Base-by-base conservation (phyloP, 768 basidiomycete species). In the Tylopilus balloui region DNA sequence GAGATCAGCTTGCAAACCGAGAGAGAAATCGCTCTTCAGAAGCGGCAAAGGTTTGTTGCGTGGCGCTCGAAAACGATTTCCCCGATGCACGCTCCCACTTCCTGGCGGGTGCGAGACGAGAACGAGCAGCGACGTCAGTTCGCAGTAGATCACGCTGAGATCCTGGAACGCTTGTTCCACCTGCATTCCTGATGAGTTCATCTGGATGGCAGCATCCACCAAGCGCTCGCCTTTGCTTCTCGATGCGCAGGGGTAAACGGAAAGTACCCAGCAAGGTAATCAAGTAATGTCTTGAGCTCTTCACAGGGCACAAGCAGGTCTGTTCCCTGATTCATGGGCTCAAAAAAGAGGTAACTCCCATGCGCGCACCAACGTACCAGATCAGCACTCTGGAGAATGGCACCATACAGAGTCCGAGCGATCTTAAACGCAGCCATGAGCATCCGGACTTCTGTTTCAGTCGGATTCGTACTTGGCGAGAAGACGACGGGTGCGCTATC, bases 401-500 rank as follows among this genome's bases (percentile, higher is more conserved):
- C 59, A 29, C 78, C 72, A 59, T 89, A 92, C 17, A 92, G 63
- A 40, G 70, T 77, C 8, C 77, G 75, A 20, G 76, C 71, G 53
- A 92, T 80, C 50, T 75, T 73, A 24, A 73, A 72, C 6, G 84
- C 74, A 1, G 77, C 75, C n/a, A 77, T 51, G 14, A 91, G 69
- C 48, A 83, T 71, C 50, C 80, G 77, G 15, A 81, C 65, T 51
- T 88, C 84, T 2, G 75, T 76, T 50, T 84, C 83, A 12, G 78
- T 65, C 2, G 82, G 78, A 25, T 60, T 74, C n/a, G 69, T 69
- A 54, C 76, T 78, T 0, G 88, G 86, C 4, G 83, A 77, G 68
- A 95, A 94, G 2, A 87, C 88, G 13, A 78, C 63, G 2, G 94
- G 90, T 4, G 91, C 90, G 55, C 81, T 81, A 64, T 98, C 94